Conservation (phyloP, 306 rosid genomes). For the Cucumis hystrix region DNA sequence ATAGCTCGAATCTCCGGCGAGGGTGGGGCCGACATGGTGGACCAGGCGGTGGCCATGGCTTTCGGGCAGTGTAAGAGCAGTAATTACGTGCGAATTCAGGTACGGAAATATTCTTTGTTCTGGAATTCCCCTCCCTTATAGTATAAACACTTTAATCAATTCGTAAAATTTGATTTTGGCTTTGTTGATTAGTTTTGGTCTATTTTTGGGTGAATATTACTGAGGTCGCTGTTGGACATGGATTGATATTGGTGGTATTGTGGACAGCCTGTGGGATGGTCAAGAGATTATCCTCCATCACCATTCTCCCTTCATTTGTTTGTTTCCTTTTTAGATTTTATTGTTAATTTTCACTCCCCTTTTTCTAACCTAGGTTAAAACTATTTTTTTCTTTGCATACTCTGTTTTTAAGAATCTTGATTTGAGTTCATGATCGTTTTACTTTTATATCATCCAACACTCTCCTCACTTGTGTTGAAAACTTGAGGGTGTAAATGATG, state of each 20-base stretch:
- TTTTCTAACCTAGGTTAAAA: neutral
- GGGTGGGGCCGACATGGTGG: slow-evolving; percentile 76
- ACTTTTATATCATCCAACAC: neutral
- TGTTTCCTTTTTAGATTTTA: neutral
- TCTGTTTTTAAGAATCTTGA: neutral
- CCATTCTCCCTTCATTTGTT: neutral
- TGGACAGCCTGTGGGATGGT: slow-evolving; percentile 21
- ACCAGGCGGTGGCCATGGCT: slow-evolving; percentile 96
- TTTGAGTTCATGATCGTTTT: neutral
- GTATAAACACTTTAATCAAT: neutral
- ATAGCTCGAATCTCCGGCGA: slow-evolving; percentile 73
- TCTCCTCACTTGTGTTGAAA: too few species aligned
- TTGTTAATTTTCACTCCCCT: neutral
- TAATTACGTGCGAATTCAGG: slow-evolving; percentile 95
- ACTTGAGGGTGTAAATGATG: too few species aligned
- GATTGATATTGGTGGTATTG: slow-evolving; percentile 14
- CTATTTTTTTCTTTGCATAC: neutral
- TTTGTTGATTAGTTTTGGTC: neutral
- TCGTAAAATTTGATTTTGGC: neutral
- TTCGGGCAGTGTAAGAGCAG: slow-evolving; percentile 60
- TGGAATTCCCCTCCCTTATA: neutral
- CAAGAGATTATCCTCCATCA: neutral
- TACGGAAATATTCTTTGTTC: slow-evolving; percentile 2
- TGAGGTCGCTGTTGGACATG: neutral
- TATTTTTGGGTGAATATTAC: neutral